Conservation (phyloP, 805 yeast species). For the Isabelozyma pseudorhagii region DNA sequence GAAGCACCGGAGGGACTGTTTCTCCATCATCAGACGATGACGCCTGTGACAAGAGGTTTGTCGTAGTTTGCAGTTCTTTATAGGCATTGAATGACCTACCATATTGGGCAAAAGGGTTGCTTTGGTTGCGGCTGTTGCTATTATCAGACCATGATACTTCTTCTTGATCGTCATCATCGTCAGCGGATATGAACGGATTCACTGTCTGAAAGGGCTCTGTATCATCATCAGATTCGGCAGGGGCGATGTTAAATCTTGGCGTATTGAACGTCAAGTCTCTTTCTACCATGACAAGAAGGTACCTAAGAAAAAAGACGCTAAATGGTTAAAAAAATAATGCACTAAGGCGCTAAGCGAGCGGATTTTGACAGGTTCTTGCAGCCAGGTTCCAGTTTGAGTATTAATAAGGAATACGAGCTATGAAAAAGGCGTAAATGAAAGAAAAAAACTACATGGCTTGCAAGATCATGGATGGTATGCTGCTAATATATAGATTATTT, state of each 20-base stretch:
- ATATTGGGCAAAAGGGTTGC: conserved; percentile 9
- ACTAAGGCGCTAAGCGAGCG: not conserved
- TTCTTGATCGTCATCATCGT: conserved; percentile 7
- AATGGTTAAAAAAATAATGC: not conserved
- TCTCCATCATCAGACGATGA: conserved; percentile 8
- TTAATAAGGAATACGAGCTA: too few species aligned
- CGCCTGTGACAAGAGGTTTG: conserved; percentile 28
- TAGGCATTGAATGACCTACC: conserved; percentile 40
- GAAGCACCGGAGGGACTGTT: conserved; percentile 6
- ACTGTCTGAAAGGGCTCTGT: not conserved
- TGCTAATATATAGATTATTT: too few species aligned
- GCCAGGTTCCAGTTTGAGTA: not conserved
- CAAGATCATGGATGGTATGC: too few species aligned
- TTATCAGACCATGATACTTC: conserved; percentile 2
- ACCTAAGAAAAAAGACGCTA: too few species aligned
- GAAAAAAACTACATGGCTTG: too few species aligned
- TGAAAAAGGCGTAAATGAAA: not conserved
- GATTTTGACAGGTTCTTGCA: not conserved
- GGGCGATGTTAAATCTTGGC: conserved; percentile 5
- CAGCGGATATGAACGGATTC: conserved; percentile 1
- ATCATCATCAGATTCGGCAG: not conserved
- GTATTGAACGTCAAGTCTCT: conserved; percentile 32
- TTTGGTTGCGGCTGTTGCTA: conserved; percentile 1
- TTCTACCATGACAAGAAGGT: conserved; percentile 5
- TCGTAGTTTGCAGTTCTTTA: conserved; percentile 37